A percentile compares a stretch with the other conserved stretches of the same genome.
phyloP scores from a whole-genome alignment of 31 red algal species.

The Asparagopsis taxiformis region DNA sequence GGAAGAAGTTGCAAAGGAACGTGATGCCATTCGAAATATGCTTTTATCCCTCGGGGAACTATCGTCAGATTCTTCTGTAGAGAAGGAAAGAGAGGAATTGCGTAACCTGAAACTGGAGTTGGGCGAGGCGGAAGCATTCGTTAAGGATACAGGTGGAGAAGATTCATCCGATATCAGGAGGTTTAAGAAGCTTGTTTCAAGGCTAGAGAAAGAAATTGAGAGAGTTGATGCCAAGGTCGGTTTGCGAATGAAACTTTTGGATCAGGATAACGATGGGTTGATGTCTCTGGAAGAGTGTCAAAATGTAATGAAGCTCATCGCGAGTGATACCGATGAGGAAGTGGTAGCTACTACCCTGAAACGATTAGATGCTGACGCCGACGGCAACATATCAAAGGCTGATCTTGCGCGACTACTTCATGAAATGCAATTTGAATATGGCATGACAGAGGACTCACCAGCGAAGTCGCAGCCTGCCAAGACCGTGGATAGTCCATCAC shows the following conservation, averaged over 20 bases:
- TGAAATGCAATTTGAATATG: conserved; percentile 65
- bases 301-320: conserved; percentile 54
- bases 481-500: background rate
- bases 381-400: conserved; percentile 77
- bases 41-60: conserved; percentile 72
- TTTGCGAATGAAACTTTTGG: conserved; percentile 86
- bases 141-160: conserved; percentile 51
- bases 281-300: conserved; percentile 84
- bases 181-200: conserved; percentile 66
- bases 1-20: conserved; percentile 62
- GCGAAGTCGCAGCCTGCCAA: conserved; percentile 2
- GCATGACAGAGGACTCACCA: conserved; percentile 16
- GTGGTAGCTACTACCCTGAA: conserved; percentile 71
- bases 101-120: conserved; percentile 91
- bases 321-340: conserved; percentile 64
- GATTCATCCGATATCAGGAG: conserved; percentile 69
- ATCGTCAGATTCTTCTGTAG: conserved; percentile 76
- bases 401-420: conserved; percentile 77
- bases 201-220: conserved; percentile 85
- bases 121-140: conserved; percentile 67
- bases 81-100: conserved; percentile 81
- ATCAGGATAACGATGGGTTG: conserved; percentile 94
- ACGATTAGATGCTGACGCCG: conserved; percentile 84
- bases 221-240: conserved; percentile 92
- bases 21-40: conserved; percentile 52